phyloP scores from a whole-genome alignment of 768 basidiomycete genomes.

The Steccherinum ochraceum region DNA sequence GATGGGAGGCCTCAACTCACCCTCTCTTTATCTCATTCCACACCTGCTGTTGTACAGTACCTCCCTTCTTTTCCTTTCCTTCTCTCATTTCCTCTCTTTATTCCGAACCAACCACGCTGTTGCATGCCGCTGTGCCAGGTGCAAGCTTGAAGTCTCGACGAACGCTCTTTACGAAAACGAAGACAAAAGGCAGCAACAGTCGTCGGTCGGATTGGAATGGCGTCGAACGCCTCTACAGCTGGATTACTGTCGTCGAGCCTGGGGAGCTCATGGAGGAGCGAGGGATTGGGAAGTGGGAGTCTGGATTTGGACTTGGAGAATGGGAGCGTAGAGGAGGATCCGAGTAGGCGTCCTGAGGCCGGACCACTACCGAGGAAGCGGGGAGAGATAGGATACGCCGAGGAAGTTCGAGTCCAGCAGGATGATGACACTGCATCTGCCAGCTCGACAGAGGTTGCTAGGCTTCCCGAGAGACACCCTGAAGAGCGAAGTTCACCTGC shows the following conservation, averaged over 20 bases:
- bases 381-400: constrained; percentile 60
- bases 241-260: background rate
- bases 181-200: constrained; percentile 1
- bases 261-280: background rate
- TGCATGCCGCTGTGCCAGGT: constrained; percentile 32
- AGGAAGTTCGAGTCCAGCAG: constrained; percentile 19
- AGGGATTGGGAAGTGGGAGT: too few relatives aligned
- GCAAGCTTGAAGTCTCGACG: constrained; percentile 29
- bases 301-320: background rate
- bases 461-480: constrained; percentile 44
- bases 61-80: background rate
- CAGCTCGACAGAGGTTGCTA: constrained; percentile 8
- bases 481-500: constrained; percentile 32
- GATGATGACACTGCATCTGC: constrained; percentile 5
- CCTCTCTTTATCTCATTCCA: background rate
- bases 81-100: background rate
- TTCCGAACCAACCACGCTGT: constrained; percentile 8
- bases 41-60: background rate
- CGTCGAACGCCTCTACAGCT: constrained; percentile 20
- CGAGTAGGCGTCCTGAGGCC: constrained; percentile 29
- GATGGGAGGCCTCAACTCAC: background rate
- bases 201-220: constrained; percentile 15
- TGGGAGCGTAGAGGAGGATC: background rate
- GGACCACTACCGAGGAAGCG: constrained; percentile 57
- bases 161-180: constrained; percentile 12